Conservation (phyloP, 106 monocot genomes). For the Dendrobium chrysotoxum region DNA sequence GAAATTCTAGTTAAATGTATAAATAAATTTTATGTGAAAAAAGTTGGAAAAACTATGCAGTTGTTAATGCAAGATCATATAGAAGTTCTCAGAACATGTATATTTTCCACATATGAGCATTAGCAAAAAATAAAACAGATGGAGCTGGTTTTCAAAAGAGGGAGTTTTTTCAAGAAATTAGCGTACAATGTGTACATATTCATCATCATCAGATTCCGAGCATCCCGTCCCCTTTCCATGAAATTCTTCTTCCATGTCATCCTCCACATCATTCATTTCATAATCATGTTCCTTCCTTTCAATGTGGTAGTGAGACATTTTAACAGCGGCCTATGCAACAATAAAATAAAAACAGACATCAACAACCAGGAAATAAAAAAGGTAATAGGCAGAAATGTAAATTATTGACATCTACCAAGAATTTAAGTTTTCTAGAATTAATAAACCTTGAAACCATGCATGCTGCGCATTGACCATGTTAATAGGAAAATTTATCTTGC, state of each 20-base stretch:
- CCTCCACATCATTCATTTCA: constrained; percentile 57
- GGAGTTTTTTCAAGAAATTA: not conserved
- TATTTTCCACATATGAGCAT: not conserved
- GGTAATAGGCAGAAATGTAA: no score
- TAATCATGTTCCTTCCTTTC: constrained; percentile 9
- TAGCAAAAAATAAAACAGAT: not conserved
- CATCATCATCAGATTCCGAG: constrained; percentile 63
- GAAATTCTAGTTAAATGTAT: not conserved
- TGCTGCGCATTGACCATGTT: not conserved
- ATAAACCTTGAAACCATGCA: not conserved
- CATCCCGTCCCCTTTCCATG: constrained; percentile 20
- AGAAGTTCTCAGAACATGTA: not conserved
- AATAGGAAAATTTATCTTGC: not conserved
- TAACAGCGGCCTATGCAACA: not conserved
- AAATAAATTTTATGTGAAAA: not conserved
- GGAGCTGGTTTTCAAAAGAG: not conserved
- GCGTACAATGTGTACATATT: constrained; percentile 35
- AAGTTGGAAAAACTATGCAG: not conserved
- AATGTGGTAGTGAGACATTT: not conserved
- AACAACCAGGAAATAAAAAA: no score
- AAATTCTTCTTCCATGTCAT: constrained; percentile 68
- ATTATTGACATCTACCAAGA: not conserved
- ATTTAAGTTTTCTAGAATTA: not conserved
- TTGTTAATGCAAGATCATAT: no score
- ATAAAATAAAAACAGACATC: not conserved